phyloP scores from a whole-genome alignment of 768 basidiomycete genomes.

The Sistotremastrum niveocremeum region DNA sequence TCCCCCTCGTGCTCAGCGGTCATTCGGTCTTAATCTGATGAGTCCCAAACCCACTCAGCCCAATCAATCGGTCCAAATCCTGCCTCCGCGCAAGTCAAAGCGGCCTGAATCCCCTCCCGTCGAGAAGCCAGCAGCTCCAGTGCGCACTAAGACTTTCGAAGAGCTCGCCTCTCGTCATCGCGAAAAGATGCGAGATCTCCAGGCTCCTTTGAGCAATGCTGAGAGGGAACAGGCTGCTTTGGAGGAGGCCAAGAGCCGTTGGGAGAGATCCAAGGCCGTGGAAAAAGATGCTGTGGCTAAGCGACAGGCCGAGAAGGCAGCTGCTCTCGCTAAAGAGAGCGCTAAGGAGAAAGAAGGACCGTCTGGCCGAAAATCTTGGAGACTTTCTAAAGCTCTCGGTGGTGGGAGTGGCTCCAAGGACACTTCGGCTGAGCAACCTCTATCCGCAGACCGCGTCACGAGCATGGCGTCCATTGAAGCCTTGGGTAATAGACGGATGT shows the following conservation, averaged over 20 bases:
- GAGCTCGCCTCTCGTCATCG: conserved; percentile 78
- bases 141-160: conserved; percentile 68
- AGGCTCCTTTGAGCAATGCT: conserved; percentile 72
- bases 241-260: conserved; percentile 61
- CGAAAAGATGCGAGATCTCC: conserved; percentile 69
- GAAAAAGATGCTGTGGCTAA: conserved; percentile 66
- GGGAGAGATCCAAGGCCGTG: conserved; percentile 63
- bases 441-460: no score
- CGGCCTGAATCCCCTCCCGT: conserved; percentile 19
- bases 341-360: no score
- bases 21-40: not conserved
- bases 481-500: no score
- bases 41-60: not conserved
- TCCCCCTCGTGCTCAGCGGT: not conserved
- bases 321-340: conserved; percentile 27
- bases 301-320: conserved; percentile 59
- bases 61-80: conserved; percentile 8
- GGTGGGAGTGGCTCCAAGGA: no score
- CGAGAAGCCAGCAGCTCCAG: conserved; percentile 35
- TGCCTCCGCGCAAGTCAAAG: conserved; percentile 28
- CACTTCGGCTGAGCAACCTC: no score
- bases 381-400: no score
- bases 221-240: conserved; percentile 67
- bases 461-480: no score
- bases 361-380: no score